Percentiles rank a stretch among this genome's conserved stretches.
Conservation (phyloP, 257 asterid species). For the Eucommia ulmoides region DNA sequence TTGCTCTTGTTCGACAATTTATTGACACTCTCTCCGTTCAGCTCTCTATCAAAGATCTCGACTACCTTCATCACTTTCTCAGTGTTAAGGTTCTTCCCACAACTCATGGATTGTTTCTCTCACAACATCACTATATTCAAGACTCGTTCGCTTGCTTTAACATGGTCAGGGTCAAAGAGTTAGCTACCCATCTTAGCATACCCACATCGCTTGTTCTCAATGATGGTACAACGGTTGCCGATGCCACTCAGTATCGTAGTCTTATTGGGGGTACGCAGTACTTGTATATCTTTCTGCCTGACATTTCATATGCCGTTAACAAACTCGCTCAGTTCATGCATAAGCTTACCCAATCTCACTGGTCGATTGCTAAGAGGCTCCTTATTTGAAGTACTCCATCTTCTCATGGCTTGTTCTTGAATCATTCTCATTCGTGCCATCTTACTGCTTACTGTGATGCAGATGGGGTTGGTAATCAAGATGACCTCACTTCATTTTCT, state of each 20-base stretch:
- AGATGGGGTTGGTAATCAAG: too few species aligned
- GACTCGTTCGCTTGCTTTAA: neutral
- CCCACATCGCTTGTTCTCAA: neutral
- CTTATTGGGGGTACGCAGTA: neutral
- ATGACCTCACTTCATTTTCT: too few species aligned
- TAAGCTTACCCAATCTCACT: neutral
- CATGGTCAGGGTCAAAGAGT: neutral
- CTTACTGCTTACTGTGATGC: too few species aligned
- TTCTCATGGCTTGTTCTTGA: too few species aligned
- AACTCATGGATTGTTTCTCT: neutral
- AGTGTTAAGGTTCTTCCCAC: neutral
- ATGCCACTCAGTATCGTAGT: neutral
- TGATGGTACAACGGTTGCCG: neutral
- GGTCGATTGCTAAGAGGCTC: too few species aligned
- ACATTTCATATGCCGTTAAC: neutral
- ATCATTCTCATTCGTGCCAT: too few species aligned
- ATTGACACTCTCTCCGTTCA: too few species aligned
- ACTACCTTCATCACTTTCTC: neutral
- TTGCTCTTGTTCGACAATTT: too few species aligned
- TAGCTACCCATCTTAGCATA: neutral
- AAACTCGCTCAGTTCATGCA: slow-evolving; percentile 2
- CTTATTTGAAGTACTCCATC: too few species aligned
- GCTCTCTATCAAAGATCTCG: neutral
- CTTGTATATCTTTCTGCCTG: neutral
- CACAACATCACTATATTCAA: neutral